Conservation (phyloP, 495 filamentous ascomycete species). For the Rusavskia elegans region DNA sequence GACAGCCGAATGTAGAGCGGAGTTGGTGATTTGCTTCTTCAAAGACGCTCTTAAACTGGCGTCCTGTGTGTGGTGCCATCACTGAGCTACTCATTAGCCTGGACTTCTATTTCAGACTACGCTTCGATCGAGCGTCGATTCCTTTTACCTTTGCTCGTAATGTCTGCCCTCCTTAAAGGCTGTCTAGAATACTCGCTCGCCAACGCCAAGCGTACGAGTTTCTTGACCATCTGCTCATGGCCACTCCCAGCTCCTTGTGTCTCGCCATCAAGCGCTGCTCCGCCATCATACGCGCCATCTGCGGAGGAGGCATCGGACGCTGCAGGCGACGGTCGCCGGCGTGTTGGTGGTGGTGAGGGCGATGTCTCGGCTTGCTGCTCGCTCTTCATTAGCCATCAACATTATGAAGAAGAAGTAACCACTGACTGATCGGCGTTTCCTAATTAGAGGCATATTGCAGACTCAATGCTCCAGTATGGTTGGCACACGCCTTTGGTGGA, state of each 20-base stretch:
- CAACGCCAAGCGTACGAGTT: conserved; percentile 76
- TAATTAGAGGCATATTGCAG: not conserved
- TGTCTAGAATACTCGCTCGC: conserved; percentile 75
- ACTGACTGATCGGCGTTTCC: not conserved
- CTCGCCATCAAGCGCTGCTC: conserved; percentile 1
- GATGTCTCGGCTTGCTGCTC: conserved; percentile 11
- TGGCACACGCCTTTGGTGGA: no score
- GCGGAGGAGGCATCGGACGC: conserved; percentile 7
- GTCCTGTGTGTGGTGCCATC: conserved; percentile 20
- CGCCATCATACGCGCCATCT: conserved; percentile 7
- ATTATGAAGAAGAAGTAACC: not conserved
- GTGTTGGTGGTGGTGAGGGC: conserved; percentile 11
- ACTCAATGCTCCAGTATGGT: not conserved
- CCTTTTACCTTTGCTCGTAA: conserved; percentile 50
- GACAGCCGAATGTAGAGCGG: conserved; percentile 60
- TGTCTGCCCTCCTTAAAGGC: conserved; percentile 61
- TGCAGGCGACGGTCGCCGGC: conserved; percentile 10
- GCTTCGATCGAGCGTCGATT: conserved; percentile 6
- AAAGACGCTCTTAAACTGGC: conserved; percentile 56
- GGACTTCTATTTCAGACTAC: not conserved
- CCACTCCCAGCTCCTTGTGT: conserved; percentile 5
- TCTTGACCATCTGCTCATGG: conserved; percentile 41
- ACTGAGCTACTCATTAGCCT: conserved; percentile 12
- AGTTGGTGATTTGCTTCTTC: conserved; percentile 50
- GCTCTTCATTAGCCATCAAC: not conserved